These are phyloP conservation scores for Moniliophthora roreri DNA, from an alignment of 1,284 basidiomycete genomes.

Conservation along the genomic window DNA sequence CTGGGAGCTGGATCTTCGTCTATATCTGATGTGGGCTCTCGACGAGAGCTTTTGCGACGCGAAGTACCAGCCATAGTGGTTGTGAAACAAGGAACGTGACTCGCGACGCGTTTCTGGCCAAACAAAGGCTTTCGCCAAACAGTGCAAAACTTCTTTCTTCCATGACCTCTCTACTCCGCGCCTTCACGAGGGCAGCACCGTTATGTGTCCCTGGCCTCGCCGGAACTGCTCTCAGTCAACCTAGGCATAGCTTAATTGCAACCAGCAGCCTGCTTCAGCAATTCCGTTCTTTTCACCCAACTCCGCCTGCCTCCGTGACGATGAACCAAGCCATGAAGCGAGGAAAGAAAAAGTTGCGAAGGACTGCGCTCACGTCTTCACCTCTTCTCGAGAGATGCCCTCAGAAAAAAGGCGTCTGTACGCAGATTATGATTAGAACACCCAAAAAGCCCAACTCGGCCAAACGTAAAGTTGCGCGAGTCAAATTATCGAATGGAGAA, in stretches of 20 bases:
- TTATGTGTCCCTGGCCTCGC: too few relatives aligned
- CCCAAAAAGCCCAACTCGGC: slow-evolving; percentile 99
- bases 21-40: slow-evolving; percentile 57
- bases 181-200: too few relatives aligned
- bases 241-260: not conserved
- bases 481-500: slow-evolving; percentile 91
- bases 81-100: not conserved
- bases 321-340: slow-evolving; percentile 82
- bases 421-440: slow-evolving; percentile 80
- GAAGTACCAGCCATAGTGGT: slow-evolving; percentile 44
- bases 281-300: slow-evolving; percentile 64
- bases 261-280: slow-evolving; percentile 19
- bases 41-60: slow-evolving; percentile 37
- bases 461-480: slow-evolving; percentile 94
- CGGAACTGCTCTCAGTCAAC: not conserved
- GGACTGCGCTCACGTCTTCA: slow-evolving; percentile 56
- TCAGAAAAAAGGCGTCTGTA: slow-evolving; percentile 90
- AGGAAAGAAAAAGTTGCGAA: slow-evolving; percentile 51
- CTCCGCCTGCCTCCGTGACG: slow-evolving; percentile 59
- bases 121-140: not conserved
- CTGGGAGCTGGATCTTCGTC: slow-evolving; percentile 51
- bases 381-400: slow-evolving; percentile 79
- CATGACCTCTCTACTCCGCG: not conserved
- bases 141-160: not conserved
- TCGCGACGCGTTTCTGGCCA: not conserved